These are phyloP conservation scores for Acanthamoeba divionensis DNA, from an alignment of 208 protist species.

Conservation along the genomic window DNA sequence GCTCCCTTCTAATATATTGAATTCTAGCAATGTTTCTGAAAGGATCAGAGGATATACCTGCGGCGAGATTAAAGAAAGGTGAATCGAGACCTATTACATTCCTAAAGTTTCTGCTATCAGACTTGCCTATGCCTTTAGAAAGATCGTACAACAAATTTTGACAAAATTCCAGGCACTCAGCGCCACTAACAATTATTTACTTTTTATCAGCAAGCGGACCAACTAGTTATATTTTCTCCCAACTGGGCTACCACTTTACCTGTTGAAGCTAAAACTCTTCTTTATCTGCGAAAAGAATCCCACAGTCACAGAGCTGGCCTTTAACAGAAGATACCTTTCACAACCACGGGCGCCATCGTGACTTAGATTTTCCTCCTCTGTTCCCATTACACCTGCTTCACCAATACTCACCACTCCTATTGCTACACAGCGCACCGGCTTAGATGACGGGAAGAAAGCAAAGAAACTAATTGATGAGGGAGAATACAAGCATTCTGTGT, in stretches of 20 bases:
- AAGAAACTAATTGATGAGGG: too few species aligned
- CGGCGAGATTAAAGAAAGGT: constrained; percentile 11
- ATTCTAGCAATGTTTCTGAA: background rate
- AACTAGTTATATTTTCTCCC: too few species aligned
- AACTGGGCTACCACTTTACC: background rate
- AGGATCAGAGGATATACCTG: background rate
- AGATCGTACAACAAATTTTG: background rate
- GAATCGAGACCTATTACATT: background rate
- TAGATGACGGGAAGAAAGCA: too few species aligned
- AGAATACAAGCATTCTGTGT: background rate
- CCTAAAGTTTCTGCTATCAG: background rate
- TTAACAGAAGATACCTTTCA: background rate
- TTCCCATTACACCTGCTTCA: too few species aligned
- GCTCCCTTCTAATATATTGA: too few species aligned
- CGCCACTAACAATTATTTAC: background rate
- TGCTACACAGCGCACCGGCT: too few species aligned
- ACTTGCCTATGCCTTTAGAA: background rate
- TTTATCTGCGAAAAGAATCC: background rate
- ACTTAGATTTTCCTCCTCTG: too few species aligned
- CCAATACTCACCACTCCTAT: too few species aligned
- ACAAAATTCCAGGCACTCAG: background rate
- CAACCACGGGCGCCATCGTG: too few species aligned
- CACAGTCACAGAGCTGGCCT: background rate
- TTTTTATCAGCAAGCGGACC: too few species aligned
- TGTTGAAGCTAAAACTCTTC: background rate